These are phyloP conservation scores for Penicillium sp. DNA, from an alignment of 2,329 filamentous ascomycete genomes.

Conservation along the genomic window DNA sequence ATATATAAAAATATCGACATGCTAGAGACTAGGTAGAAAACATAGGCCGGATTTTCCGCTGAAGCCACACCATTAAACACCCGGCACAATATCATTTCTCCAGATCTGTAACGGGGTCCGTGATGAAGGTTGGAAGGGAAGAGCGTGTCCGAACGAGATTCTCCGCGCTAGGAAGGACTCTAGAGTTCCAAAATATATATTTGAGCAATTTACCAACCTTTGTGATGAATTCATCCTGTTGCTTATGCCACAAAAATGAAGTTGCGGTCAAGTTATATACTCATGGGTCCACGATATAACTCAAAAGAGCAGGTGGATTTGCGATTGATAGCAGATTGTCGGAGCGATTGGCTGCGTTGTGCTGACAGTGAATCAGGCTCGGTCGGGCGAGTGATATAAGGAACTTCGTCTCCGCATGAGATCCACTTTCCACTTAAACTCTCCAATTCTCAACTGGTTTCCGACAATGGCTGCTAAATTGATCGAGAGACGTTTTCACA, in stretches of 20 bases:
- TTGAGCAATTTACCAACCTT: conserved; percentile 30
- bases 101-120: conserved; percentile 27
- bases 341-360: too few relatives aligned
- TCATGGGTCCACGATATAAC: too few relatives aligned
- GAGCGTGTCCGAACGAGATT: conserved; percentile 29
- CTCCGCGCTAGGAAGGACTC: conserved; percentile 30
- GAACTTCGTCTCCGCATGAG: too few relatives aligned
- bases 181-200: conserved; percentile 24
- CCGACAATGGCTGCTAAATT: conserved; percentile 34
- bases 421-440: conserved; percentile 10
- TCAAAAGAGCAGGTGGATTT: too few relatives aligned
- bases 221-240: conserved; percentile 22
- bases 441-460: conserved; percentile 10
- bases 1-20: too few relatives aligned
- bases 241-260: not conserved
- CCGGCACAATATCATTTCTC: conserved; percentile 38
- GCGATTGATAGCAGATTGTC: too few relatives aligned
- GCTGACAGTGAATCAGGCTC: too few relatives aligned
- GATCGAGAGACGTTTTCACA: conserved; percentile 35
- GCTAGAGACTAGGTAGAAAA: too few relatives aligned
- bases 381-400: too few relatives aligned
- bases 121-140: conserved; percentile 30
- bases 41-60: too few relatives aligned
- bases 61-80: conserved; percentile 63
- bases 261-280: conserved; percentile 4